Percentiles rank a stretch among this genome's conserved stretches.
Conservation (phyloP, 192 early-diverging fungal genomes). For the Irineochytrium annulatum region DNA sequence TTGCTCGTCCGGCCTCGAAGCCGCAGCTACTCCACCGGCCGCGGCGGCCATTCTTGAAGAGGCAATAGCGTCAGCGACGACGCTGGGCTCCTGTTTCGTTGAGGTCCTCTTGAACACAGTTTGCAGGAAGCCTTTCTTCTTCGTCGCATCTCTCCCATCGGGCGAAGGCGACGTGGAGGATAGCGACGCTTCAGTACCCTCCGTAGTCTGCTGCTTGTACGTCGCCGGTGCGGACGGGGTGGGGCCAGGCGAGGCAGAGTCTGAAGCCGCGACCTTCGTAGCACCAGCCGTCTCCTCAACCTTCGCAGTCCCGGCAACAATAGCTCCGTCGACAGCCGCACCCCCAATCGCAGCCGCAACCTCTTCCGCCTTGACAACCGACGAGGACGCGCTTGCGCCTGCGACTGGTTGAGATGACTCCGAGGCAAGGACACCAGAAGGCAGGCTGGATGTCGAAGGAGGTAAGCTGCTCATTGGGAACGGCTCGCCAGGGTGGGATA, state of each 20-base stretch:
- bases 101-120: background rate
- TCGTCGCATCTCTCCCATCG: too few relatives aligned
- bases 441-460: too few relatives aligned
- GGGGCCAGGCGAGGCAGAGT: background rate
- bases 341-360: background rate
- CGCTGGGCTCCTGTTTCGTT: background rate
- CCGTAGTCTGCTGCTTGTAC: too few relatives aligned
- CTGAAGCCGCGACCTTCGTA: background rate
- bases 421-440: background rate
- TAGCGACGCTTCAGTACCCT: too few relatives aligned
- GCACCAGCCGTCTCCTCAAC: background rate
- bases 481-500: too few relatives aligned
- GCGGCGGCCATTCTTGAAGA: background rate
- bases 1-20: too few relatives aligned
- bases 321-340: background rate
- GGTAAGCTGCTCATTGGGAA: too few relatives aligned
- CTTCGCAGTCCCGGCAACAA: background rate
- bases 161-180: too few relatives aligned
- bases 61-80: background rate
- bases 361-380: background rate
- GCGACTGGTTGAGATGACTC: background rate
- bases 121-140: too few relatives aligned
- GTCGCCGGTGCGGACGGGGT: background rate
- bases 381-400: background rate
- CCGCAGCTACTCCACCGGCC: background rate